A percentile compares a stretch with the other conserved stretches of the same genome.
phyloP scores from a whole-genome alignment of 1,284 basidiomycete species.

The Ceratobasidium sp. region DNA sequence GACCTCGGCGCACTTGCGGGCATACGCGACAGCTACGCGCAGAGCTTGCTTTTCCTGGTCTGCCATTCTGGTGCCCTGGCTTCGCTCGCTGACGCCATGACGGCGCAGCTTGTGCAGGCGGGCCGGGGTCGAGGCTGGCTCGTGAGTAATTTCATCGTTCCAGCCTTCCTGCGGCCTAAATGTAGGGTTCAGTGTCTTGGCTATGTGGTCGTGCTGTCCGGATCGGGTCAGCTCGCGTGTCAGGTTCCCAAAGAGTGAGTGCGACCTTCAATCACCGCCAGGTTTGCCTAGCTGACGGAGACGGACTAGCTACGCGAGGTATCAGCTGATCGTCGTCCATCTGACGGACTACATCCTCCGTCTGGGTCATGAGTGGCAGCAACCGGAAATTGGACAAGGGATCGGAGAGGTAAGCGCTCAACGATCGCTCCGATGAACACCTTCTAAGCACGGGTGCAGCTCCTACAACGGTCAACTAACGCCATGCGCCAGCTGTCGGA shows the following conservation, averaged over 20 bases:
- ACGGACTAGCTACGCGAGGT: too few species aligned
- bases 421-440: too few species aligned
- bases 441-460: too few species aligned
- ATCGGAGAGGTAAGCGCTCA: neutral
- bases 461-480: too few species aligned
- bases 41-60: neutral
- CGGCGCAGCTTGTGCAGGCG: neutral
- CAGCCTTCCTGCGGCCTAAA: too few species aligned
- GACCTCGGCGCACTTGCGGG: too few species aligned
- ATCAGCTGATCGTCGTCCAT: neutral
- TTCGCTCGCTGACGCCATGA: neutral
- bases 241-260: neutral
- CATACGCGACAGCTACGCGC: too few species aligned
- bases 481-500: neutral
- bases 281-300: too few species aligned
- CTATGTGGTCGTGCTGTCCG: neutral
- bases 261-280: too few species aligned
- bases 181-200: neutral
- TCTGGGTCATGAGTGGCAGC: neutral
- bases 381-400: neutral
- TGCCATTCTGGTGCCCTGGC: neutral
- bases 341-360: conserved; percentile 1
- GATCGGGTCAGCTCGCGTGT: neutral
- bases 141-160: too few species aligned
- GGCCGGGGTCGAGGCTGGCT: neutral